Percentiles rank a stretch among this genome's conserved stretches.
phyloP scores from a whole-genome alignment of 2,329 filamentous ascomycete genomes.

The Pseudogymnoascus sp. region DNA sequence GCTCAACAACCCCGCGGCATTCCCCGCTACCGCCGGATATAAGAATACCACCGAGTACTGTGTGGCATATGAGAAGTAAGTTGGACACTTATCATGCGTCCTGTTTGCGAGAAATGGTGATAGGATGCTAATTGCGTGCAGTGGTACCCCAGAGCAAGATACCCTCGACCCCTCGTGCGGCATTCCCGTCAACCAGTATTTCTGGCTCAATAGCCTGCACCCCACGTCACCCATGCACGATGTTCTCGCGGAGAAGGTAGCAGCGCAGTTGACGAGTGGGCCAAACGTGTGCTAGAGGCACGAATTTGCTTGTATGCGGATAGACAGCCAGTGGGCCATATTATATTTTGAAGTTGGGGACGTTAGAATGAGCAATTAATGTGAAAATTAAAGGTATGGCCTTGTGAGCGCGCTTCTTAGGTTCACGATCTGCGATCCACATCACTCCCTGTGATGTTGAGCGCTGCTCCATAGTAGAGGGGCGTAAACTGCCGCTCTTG shows the following conservation, averaged over 20 bases:
- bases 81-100: conserved; percentile 4
- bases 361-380: not conserved
- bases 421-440: not conserved
- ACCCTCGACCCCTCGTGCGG: conserved; percentile 39
- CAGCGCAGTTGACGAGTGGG: conserved; percentile 31
- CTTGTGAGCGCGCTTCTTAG: not conserved
- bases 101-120: not conserved
- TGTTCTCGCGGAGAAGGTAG: conserved; percentile 44
- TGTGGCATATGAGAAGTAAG: conserved; percentile 44
- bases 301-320: not conserved
- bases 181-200: conserved; percentile 51
- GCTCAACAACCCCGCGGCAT: conserved; percentile 42
- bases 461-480: too few species aligned
- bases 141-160: conserved; percentile 37
- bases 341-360: not conserved
- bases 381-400: not conserved
- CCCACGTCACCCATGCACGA: conserved; percentile 57
- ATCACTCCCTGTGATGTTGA: too few species aligned
- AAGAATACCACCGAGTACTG: conserved; percentile 51
- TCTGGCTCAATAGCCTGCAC: conserved; percentile 56
- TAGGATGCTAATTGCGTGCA: conserved; percentile 21
- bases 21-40: conserved; percentile 40
- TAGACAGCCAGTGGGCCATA: not conserved
- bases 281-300: conserved; percentile 32
- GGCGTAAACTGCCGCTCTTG: not conserved